Percentiles rank a stretch among this genome's conserved stretches.
phyloP scores from a whole-genome alignment of 345 rosid species.

The Anastatica hierochuntica region DNA sequence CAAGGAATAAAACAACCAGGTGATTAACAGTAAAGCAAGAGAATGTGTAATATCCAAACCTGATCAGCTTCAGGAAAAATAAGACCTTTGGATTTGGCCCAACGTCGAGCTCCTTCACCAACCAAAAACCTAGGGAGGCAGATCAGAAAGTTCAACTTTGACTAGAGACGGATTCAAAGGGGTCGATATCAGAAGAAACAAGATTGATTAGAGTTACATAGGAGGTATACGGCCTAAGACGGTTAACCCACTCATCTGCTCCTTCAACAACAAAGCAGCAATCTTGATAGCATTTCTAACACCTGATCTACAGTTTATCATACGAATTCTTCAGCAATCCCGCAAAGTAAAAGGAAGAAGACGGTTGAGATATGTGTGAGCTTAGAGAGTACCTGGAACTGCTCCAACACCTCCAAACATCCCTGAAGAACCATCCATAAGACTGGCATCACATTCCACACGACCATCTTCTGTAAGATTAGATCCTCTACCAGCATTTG shows the following conservation, averaged over 20 bases:
- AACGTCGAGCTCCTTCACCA: conserved; percentile 81
- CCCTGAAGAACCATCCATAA: conserved; percentile 85
- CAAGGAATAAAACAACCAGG: background rate
- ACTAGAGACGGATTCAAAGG: background rate
- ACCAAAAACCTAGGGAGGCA: conserved; percentile 61
- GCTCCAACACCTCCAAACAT: conserved; percentile 96
- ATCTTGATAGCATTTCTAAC: conserved; percentile 77
- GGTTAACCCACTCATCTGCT: conserved; percentile 55
- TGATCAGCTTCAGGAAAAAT: conserved; percentile 50
- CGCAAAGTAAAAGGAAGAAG: background rate
- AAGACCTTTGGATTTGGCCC: conserved; percentile 69
- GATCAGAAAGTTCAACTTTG: background rate
- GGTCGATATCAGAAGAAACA: background rate
- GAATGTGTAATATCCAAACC: conserved; percentile 30
- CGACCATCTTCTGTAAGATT: conserved; percentile 88
- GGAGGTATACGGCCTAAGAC: conserved; percentile 88
- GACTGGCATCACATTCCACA: conserved; percentile 89
- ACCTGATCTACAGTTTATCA: conserved; percentile 66
- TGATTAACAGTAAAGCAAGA: background rate
- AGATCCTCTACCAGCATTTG: conserved; percentile 96
- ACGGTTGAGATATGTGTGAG: background rate
- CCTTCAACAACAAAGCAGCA: conserved; percentile 69
- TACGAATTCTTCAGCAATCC: conserved; percentile 5
- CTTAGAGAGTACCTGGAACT: conserved; percentile 51
- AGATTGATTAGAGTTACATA: conserved; percentile 39